Evolutionary conservation across 2,329 filamentous ascomycete genomes (phyloP), one percentile per base, ranked within the genome.

Genomic region (Byssothecium circinans): DNA sequence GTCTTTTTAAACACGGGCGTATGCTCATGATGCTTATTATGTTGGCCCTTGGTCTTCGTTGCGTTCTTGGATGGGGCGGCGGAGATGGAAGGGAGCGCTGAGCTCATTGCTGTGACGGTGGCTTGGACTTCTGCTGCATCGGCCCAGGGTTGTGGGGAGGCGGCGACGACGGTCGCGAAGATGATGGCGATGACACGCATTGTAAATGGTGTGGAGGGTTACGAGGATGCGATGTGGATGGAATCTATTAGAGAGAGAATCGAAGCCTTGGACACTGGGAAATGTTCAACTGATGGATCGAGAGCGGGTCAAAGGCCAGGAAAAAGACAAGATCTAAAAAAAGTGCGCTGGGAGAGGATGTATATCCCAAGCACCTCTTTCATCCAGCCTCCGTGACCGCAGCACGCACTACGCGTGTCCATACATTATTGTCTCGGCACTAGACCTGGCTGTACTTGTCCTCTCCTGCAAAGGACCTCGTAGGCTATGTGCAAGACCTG

Each of bases 1-100:
- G 29, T 19, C 12, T 39, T 18, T 35, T 60, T 61, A 47, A 68
- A 68, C 1, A 50, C 57, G 2, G 64, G 64, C 6, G 60, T 65
- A 2, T 53, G 61, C 45, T 63, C 64, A 15, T 59, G 58, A 36
- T 65, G 62, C 8, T 52, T 57, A 38, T 62, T 54, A 14, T 50
- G 45, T 18, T 49, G 53, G 8, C 30, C 47, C 40, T 23, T 54
- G 12, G 20, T 35, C 8, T 17, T 8, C 1, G 43, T 44, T 1
- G 20, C 37, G 18, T 46, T 47, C 18, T 33, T 57, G 29, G 50
- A 34, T 17, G 36, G 22, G 3, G 38, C 43, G 38, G n/a, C 47
- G 45, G 40, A 43, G 8, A 27, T 37, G 12, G 27, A 35, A 1
- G 34, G 23, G 7, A n/a, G 20, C 14, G 22, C 46, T 30, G 11